These are phyloP conservation scores for Pichia sp. DNA, from an alignment of 1,139 yeast species.

Conservation along the genomic window DNA sequence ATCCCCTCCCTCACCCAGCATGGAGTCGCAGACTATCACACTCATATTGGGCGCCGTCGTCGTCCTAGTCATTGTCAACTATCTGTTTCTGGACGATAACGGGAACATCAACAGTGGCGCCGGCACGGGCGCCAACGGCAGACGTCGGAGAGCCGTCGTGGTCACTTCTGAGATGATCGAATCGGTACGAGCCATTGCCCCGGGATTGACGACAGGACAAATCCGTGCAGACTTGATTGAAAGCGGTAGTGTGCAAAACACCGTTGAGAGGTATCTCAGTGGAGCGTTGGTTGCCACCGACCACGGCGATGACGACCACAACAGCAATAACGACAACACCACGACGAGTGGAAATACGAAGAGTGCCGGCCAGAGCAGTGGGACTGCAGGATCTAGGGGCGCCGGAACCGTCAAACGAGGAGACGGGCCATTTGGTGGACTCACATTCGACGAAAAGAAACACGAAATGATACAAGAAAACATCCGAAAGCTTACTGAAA, in stretches of 20 bases:
- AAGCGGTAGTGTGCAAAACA: conserved; percentile 77
- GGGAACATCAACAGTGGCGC: neutral
- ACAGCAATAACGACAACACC: neutral
- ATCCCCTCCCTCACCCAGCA: neutral
- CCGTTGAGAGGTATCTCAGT: conserved; percentile 71
- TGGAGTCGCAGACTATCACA: conserved; percentile 13
- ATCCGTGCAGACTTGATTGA: conserved; percentile 57
- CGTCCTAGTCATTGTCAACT: conserved; percentile 57
- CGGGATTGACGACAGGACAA: conserved; percentile 67
- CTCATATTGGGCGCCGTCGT: conserved; percentile 24
- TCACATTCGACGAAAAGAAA: conserved; percentile 44
- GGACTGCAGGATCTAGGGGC: neutral
- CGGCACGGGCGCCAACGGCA: conserved; percentile 19
- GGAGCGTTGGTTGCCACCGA: conserved; percentile 28
- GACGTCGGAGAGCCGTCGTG: neutral
- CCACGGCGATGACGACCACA: neutral
- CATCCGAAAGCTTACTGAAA: conserved; percentile 38
- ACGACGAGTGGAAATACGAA: conserved; percentile 37
- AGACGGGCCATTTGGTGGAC: conserved; percentile 27
- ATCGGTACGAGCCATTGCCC: conserved; percentile 82
- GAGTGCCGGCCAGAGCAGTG: conserved; percentile 36
- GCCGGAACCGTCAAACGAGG: neutral
- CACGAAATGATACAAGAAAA: conserved; percentile 51
- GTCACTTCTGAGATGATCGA: conserved; percentile 75
- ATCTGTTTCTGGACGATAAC: conserved; percentile 45